Evolutionary conservation across 2,329 filamentous ascomycete species (phyloP).

Genomic region (Aspergillus floridensis): DNA sequence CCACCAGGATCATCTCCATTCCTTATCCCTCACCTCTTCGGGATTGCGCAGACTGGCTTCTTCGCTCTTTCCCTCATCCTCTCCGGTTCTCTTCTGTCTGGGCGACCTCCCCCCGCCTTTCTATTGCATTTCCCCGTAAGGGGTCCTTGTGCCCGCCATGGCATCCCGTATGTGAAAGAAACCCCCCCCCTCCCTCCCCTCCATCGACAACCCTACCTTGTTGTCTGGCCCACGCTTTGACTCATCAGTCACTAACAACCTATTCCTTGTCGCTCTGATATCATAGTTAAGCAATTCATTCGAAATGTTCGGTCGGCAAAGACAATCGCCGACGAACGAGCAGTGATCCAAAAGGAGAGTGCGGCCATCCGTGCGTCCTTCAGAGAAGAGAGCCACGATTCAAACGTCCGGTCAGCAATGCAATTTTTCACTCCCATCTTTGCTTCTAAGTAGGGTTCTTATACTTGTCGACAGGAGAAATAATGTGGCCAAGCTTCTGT

Average conservation of each 20-base stretch:
- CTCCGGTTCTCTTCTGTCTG: constrained; percentile 11
- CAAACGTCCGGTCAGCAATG: constrained; percentile 72
- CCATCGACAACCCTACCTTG: constrained; percentile 11
- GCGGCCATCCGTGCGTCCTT: constrained; percentile 97
- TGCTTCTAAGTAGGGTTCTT: constrained; percentile 18
- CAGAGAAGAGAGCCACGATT: constrained; percentile 92
- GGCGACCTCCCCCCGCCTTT: constrained; percentile 4
- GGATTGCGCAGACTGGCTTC: constrained; percentile 22
- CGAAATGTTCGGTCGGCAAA: constrained; percentile 98
- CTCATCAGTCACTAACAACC: constrained; percentile 19
- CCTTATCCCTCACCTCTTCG: not conserved
- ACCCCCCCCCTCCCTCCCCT: not conserved
- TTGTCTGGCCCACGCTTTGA: constrained; percentile 21
- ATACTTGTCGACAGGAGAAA: constrained; percentile 66
- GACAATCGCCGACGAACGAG: constrained; percentile 97
- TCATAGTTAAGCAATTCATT: constrained; percentile 96
- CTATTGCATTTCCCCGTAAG: constrained; percentile 34
- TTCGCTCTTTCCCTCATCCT: constrained; percentile 17
- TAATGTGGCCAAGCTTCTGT: constrained; percentile 97
- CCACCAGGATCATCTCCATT: constrained; percentile 2
- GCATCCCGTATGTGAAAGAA: constrained; percentile 51
- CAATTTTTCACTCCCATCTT: constrained; percentile 8
- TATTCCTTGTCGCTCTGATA: constrained; percentile 5
- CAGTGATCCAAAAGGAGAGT: constrained; percentile 98
- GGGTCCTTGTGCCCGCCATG: constrained; percentile 55